Base-by-base conservation (phyloP, 441 rosid species). In the Rhodomyrtus psidioides region DNA sequence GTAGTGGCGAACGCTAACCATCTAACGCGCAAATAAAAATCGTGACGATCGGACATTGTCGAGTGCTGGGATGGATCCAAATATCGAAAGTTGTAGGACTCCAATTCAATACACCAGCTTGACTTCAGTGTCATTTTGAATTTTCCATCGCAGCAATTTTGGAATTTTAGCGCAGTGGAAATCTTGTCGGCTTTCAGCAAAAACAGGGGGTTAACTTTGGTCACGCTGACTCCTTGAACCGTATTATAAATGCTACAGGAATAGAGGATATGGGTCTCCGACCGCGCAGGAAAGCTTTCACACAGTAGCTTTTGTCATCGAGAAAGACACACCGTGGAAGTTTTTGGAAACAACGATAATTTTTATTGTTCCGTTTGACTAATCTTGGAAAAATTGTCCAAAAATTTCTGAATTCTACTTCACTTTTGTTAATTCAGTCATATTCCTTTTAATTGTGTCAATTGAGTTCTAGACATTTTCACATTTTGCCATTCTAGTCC, bases 1-100 rank as follows among this genome's bases (percentile, higher is more conserved):
- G 12, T 10, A 0, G 5, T 34, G 26, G 24, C 0, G 15, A 21
- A 70, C 15, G 10, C 79, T 19, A 34, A 34, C 46, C 9, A 5
- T 21, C n/a, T 9, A 65, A 34, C 7, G 13, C 2, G 1, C 10
- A 34, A 54, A 54, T 6, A 54, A 49, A 9, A 46, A 14, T 5
- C 21, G 6, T 17, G 23, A 54, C 9, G 8, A 54, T 54, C 0
- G 55, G 23, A 54, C 23, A 54, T 17, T 54, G 7, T 21, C 4
- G 2, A 34, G 12, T 34, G 15, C 19, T 34, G 46, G 15, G n/a
- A 34, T 5, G 16, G 15, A 65, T 65, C 46, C 24, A 3, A 9
- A 65, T 19, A 34, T 65, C 4, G 2, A 23, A 9, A 65, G 49
- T 34, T 34, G 14, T 2, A 26, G n/a, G n/a, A 65, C 79, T 34